Conservation (phyloP, 352 stramenopile genomes). For the Phytophthora podocarpi region DNA sequence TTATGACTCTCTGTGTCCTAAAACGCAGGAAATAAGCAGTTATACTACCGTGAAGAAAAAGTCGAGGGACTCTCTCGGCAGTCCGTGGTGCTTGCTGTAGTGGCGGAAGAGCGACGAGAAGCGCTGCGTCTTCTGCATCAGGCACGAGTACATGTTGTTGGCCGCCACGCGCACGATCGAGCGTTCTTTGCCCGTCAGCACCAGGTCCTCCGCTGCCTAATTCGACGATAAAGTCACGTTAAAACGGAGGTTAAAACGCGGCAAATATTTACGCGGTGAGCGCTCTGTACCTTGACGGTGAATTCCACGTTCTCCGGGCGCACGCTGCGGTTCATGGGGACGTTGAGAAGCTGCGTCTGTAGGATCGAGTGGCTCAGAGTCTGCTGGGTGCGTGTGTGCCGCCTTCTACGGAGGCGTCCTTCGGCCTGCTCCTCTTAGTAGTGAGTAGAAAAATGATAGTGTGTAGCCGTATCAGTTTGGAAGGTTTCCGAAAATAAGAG, state of each 20-base stretch:
- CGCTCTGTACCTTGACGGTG: slow-evolving; percentile 90
- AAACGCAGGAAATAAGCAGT: background rate
- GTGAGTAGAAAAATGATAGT: too few species aligned
- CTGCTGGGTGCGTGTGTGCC: background rate
- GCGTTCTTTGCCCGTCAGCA: slow-evolving; percentile 77
- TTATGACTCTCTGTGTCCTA: background rate
- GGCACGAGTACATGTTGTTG: slow-evolving; percentile 93
- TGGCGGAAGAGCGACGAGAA: slow-evolving; percentile 98
- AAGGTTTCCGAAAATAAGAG: background rate
- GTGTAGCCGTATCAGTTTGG: too few species aligned
- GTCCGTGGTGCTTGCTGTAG: slow-evolving; percentile 98
- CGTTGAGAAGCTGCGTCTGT: background rate
- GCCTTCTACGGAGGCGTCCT: background rate
- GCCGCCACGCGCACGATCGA: slow-evolving; percentile 84
- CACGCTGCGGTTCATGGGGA: slow-evolving; percentile 76
- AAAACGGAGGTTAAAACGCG: background rate
- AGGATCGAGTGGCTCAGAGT: background rate
- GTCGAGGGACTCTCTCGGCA: slow-evolving; percentile 96
- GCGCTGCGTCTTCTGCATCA: slow-evolving; percentile 98
- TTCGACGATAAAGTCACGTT: background rate
- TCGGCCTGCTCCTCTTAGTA: too few species aligned
- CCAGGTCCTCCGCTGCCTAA: slow-evolving; percentile 73
- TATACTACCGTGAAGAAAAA: slow-evolving; percentile 95
- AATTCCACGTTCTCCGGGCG: slow-evolving; percentile 96
- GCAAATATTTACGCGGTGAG: background rate